phyloP scores from a whole-genome alignment of 2,329 filamentous ascomycete species.

The Aquanectria penicillioides region DNA sequence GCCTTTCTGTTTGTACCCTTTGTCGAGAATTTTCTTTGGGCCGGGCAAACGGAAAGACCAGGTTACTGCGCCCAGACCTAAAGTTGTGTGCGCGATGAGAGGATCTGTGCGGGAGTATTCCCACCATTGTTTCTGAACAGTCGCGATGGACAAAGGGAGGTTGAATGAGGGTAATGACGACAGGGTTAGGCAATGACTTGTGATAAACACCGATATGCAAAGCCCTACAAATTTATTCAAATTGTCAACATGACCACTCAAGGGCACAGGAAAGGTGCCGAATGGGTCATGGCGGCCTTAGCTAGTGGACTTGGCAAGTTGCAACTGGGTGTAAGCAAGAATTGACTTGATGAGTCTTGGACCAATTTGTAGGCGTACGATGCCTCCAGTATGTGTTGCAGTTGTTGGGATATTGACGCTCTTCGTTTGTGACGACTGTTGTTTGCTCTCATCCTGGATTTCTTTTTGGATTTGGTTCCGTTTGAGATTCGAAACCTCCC shows the following conservation, averaged over 20 bases:
- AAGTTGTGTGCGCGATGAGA: slow-evolving; percentile 29
- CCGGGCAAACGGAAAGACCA: slow-evolving; percentile 18
- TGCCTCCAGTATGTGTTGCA: neutral
- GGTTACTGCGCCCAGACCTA: slow-evolving; percentile 21
- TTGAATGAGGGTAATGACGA: slow-evolving; percentile 28
- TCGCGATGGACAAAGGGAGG: slow-evolving; percentile 19
- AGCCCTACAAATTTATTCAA: slow-evolving; percentile 31
- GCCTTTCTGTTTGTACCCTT: slow-evolving; percentile 23
- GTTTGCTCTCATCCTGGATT: neutral
- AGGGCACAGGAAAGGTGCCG: slow-evolving; percentile 21
- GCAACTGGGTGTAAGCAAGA: neutral
- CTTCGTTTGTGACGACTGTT: neutral
- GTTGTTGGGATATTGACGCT: neutral
- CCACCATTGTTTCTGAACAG: slow-evolving; percentile 31
- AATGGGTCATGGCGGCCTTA: slow-evolving; percentile 26
- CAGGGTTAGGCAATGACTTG: neutral
- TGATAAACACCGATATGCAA: neutral
- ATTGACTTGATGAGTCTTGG: too few relatives aligned
- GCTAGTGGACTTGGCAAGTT: slow-evolving; percentile 8
- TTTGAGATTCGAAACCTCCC: slow-evolving; percentile 21
- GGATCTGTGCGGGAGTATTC: slow-evolving; percentile 25
- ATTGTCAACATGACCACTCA: slow-evolving; percentile 18
- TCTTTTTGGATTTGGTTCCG: neutral
- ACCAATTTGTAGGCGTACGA: neutral
- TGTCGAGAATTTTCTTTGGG: slow-evolving; percentile 1